Evolutionary conservation across 2,329 filamentous ascomycete genomes (phyloP), one percentile per base, ranked within the genome.

Genomic region (Claviceps humidiphila): DNA sequence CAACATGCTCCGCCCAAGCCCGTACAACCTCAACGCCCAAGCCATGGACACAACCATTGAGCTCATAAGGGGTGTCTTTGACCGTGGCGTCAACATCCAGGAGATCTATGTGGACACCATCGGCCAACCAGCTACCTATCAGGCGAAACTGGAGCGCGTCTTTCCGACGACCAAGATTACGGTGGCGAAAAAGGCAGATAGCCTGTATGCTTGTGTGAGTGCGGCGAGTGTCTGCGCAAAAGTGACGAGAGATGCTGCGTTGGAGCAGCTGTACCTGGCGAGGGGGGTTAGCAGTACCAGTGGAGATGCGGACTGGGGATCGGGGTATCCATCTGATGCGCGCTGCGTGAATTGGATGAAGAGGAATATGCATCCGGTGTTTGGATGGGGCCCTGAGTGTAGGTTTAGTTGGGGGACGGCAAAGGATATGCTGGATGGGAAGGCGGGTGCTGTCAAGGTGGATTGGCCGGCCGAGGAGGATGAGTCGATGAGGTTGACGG

Each of bases 31-130:
- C 58, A 98, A 98, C 65, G 89, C 89, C 4, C 93, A 98, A 68
- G 91, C 91, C 17, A 85, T 93, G 81, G 90, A 95, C 67, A 87
- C 91, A 4, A 97, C 91, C 0, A 81, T 95, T 24, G 79, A 80
- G 41, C 74, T 98, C 50, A 91, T 97, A 61, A 75, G 81, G 52
- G 82, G 82, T 39, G 86, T 95, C 4, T 76, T 93, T 39, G 81
- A 80, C 8, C 75, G 76, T 20, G 87, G 88, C 39, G 86, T 97
- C 56, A 89, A 94, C 65, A 74, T 97, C 4, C 78, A 75, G 53
- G 88, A 96, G 67, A 87, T 98, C 50, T 98, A 89, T 66, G 90
- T 98, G 64, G 91, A 98, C 70, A 97, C 91, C 2, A 86, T 97
- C 63, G 91, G 91, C 38, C 85, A 77, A 52, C 90, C 91, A 1